phyloP scores from a whole-genome alignment of 2,329 filamentous ascomycete genomes.

The Massarina eburnea region DNA sequence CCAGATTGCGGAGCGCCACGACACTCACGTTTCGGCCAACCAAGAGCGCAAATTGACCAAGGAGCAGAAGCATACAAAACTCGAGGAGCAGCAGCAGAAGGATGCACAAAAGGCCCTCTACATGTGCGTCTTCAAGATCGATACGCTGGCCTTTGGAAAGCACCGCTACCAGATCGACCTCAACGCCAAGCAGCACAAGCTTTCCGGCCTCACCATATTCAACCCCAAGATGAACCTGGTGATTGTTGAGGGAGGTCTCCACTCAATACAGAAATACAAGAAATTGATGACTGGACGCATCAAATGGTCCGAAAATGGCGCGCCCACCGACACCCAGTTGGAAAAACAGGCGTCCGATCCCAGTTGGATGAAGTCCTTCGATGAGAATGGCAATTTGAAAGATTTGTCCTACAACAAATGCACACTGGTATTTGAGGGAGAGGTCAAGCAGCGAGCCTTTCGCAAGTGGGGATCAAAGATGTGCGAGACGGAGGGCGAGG shows the following conservation, averaged over 20 bases:
- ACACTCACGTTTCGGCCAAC: slow-evolving; percentile 76
- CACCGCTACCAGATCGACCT: slow-evolving; percentile 91
- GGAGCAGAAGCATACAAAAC: slow-evolving; percentile 82
- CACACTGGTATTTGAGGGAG: slow-evolving; percentile 84
- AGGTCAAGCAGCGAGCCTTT: slow-evolving; percentile 77
- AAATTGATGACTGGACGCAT: slow-evolving; percentile 94
- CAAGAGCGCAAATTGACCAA: slow-evolving; percentile 85
- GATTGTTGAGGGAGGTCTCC: slow-evolving; percentile 85
- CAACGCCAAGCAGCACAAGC: slow-evolving; percentile 84
- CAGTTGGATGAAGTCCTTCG: slow-evolving; percentile 75
- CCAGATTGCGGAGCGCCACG: slow-evolving; percentile 84
- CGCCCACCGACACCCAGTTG: slow-evolving; percentile 61
- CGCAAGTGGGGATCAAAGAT: slow-evolving; percentile 82
- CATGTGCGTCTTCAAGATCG: slow-evolving; percentile 85
- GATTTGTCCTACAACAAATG: slow-evolving; percentile 83
- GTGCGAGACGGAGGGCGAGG: slow-evolving; percentile 91
- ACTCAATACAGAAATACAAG: slow-evolving; percentile 81
- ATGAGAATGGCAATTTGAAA: slow-evolving; percentile 75
- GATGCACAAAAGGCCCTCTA: slow-evolving; percentile 86
- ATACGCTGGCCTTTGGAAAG: slow-evolving; percentile 85
- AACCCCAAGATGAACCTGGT: slow-evolving; percentile 87
- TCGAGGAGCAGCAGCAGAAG: slow-evolving; percentile 78
- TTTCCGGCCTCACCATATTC: slow-evolving; percentile 90
- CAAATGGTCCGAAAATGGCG: slow-evolving; percentile 88
- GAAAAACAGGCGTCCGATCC: slow-evolving; percentile 64